Base-by-base conservation (phyloP, 2,329 filamentous ascomycete genomes). In the Pyrenophora tritici-repentis region DNA sequence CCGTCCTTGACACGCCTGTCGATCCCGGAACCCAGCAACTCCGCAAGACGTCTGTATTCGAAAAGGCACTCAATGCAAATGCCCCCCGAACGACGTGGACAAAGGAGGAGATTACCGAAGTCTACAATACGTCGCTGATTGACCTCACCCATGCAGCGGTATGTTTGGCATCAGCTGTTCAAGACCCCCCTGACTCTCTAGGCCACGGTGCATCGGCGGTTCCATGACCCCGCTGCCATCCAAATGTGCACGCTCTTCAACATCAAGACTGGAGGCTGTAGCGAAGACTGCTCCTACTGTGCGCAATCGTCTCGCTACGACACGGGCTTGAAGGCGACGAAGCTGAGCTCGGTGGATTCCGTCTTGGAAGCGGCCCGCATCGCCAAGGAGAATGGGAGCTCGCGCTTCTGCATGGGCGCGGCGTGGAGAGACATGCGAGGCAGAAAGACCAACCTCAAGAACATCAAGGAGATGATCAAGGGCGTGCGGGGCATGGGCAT, bases 161-260 rank as follows among this genome's bases (percentile, higher is more conserved):
- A 59, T 47, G 69, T 62, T 34, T 14, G 75, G 16, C 7, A 34
- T 31, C 33, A 36, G 12, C 34, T 20, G 20, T 32, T 10, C 10
- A 4, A 8, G 14, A 46, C 29, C 24, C 53, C 55, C 44, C 44
- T 52, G 17, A 47, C 44, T 16, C 46, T 42, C 18, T 32, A 94
- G 90, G 86, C 84, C 59, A 83, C 81, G 31, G 78, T 96, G 50
- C 91, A 96, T 75, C 86, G 90, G 38, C 87, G 88, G 63, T 95
- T 95, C 78, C 91, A 96, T 76, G 83, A 89, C 67, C 89, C 91
- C 6, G 81, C 86, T 39, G 86, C 90, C 22, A 90, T 96, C 57
- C 91, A 96, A 75, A 88, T 96, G 75, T 96, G 91, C 78, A 96
- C 91, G 0, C 81, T 96, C 51, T 95, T 96, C 89, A 96, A 95